phyloP scores from a whole-genome alignment of 805 yeast genomes.

The Ogataea neopini region DNA sequence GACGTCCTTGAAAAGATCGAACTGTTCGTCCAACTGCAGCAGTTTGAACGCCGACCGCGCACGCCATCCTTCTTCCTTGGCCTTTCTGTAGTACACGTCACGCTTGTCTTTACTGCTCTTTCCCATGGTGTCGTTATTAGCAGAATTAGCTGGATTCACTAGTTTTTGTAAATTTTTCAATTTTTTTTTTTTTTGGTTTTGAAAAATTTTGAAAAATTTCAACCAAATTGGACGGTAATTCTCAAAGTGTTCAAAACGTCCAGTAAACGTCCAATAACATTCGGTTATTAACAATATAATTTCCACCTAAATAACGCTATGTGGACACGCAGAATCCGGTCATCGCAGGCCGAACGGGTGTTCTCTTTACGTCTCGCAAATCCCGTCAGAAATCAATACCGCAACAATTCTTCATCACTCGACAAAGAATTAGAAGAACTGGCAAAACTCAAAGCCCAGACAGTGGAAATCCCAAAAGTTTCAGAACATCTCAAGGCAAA shows the following conservation, averaged over 20 bases:
- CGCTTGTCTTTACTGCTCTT: conserved; percentile 93
- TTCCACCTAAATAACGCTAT: too few species aligned
- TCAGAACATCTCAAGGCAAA: conserved; percentile 22
- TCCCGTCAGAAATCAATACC: conserved; percentile 4
- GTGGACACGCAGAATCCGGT: conserved; percentile 5
- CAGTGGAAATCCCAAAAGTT: conserved; percentile 15
- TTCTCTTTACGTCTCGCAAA: neutral
- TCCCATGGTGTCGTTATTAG: conserved; percentile 60
- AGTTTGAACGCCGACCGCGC: conserved; percentile 96
- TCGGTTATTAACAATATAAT: too few species aligned
- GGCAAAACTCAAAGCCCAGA: conserved; percentile 27
- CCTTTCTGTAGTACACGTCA: conserved; percentile 88
- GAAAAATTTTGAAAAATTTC: conserved; percentile 1
- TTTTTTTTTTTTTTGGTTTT: conserved; percentile 2
- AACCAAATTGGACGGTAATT: neutral
- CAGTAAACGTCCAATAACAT: too few species aligned
- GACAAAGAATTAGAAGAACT: conserved; percentile 30
- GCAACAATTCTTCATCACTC: conserved; percentile 14
- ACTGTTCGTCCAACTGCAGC: conserved; percentile 87
- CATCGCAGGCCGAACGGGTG: conserved; percentile 5
- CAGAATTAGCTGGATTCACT: neutral
- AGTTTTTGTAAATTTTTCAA: conserved; percentile 7
- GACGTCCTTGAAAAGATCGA: conserved; percentile 72
- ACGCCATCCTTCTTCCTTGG: conserved; percentile 97
- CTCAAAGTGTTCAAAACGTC: too few species aligned